These are phyloP conservation scores for Isabelozyma pseudorhagii DNA, from an alignment of 805 yeast genomes.

Conservation along the genomic window DNA sequence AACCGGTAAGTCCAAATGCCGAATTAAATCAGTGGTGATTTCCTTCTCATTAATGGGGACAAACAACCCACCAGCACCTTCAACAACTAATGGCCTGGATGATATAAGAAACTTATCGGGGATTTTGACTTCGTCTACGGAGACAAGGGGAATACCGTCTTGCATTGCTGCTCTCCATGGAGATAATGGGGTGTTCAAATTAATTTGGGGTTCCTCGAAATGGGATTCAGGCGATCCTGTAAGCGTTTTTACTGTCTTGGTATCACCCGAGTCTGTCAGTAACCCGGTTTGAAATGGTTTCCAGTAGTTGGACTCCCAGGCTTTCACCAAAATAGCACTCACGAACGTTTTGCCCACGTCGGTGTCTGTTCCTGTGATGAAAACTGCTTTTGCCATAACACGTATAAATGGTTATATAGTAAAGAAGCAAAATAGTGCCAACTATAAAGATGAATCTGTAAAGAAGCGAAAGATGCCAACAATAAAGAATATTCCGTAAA, in stretches of 20 bases:
- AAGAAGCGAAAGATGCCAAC: too few relatives aligned
- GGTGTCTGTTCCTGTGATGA: conserved; percentile 29
- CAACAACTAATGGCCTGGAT: conserved; percentile 14
- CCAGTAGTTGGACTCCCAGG: conserved; percentile 25
- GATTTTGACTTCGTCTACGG: conserved; percentile 8
- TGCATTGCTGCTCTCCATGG: conserved; percentile 23
- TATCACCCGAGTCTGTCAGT: conserved; percentile 21
- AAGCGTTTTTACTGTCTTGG: conserved; percentile 9
- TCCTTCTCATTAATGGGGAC: conserved; percentile 21
- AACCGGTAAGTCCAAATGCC: conserved; percentile 12
- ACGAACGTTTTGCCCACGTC: conserved; percentile 29
- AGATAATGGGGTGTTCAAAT: conserved; percentile 18
- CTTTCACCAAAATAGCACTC: conserved; percentile 16
- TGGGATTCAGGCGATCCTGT: conserved; percentile 6
- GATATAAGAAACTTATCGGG: conserved; percentile 8
- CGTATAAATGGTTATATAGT: too few relatives aligned
- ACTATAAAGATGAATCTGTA: too few relatives aligned
- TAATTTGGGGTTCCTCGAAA: conserved; percentile 11
- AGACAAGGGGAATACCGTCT: conserved; percentile 11
- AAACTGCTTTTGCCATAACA: conserved; percentile 6
- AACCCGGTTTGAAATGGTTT: conserved; percentile 27
- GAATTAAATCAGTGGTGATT: conserved; percentile 19
- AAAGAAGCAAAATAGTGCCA: too few relatives aligned
- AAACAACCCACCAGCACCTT: conserved; percentile 27
- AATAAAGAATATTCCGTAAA: too few relatives aligned